A percentile compares a stretch with the other conserved stretches of the same genome.
Conservation (phyloP, 179 eudicot genomes). For the Spinacia oleracea region DNA sequence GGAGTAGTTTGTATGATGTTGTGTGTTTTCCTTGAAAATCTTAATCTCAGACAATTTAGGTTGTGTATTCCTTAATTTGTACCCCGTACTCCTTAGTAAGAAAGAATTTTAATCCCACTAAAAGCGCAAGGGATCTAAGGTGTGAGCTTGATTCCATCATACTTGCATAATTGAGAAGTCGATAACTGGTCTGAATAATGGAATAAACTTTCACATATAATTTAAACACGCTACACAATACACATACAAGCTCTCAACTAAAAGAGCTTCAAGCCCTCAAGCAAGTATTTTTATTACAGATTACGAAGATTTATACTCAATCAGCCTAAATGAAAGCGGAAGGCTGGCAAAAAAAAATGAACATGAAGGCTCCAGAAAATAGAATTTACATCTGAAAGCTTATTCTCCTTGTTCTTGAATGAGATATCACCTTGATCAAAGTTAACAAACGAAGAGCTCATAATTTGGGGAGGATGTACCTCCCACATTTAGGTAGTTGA, state of each 20-base stretch:
- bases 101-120: too few relatives aligned
- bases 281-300: neutral
- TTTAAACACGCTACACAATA: too few relatives aligned
- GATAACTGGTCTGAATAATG: too few relatives aligned
- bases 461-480: conserved; percentile 40
- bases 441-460: conserved; percentile 78
- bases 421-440: neutral
- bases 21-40: too few relatives aligned
- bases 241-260: neutral
- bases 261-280: neutral
- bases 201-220: too few relatives aligned
- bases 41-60: too few relatives aligned
- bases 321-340: conserved; percentile 25
- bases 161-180: too few relatives aligned
- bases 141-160: too few relatives aligned
- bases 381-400: neutral
- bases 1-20: too few relatives aligned
- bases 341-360: neutral
- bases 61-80: too few relatives aligned
- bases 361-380: neutral
- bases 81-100: too few relatives aligned
- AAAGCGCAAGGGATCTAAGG: too few relatives aligned
- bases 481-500: conserved; percentile 84
- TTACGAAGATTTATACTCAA: conserved; percentile 27
- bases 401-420: neutral